A percentile compares a stretch with the other conserved stretches of the same genome.
These are phyloP conservation scores for Scleroderma citrinum DNA, from an alignment of 768 basidiomycete genomes.

Conservation along the genomic window DNA sequence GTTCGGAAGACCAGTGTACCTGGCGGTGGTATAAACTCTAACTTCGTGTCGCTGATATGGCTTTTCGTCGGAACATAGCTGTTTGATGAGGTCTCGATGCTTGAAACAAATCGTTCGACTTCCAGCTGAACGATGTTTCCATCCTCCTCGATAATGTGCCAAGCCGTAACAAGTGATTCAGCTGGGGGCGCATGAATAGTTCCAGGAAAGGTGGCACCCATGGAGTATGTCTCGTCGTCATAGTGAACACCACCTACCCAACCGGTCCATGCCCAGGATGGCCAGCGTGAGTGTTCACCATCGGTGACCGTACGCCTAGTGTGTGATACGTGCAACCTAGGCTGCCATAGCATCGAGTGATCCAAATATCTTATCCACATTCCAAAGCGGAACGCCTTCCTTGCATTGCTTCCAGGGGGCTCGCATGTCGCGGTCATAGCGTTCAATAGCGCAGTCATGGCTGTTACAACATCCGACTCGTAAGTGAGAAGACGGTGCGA, in stretches of 20 bases:
- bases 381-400: conserved; percentile 8
- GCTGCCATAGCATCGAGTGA: conserved; percentile 18
- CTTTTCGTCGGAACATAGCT: conserved; percentile 5
- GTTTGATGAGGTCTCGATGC: neutral
- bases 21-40: conserved; percentile 1
- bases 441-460: conserved; percentile 7
- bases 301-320: conserved; percentile 4
- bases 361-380: conserved; percentile 13
- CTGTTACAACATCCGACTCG: conserved; percentile 11
- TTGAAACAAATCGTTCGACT: conserved; percentile 4
- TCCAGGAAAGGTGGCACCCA: neutral
- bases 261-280: conserved; percentile 23
- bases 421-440: neutral
- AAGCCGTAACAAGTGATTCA: conserved; percentile 14
- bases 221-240: conserved; percentile 2
- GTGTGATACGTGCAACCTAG: conserved; percentile 7
- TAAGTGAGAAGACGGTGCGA: conserved; percentile 8
- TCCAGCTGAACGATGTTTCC: conserved; percentile 7
- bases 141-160: conserved; percentile 13
- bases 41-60: neutral
- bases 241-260: conserved; percentile 17
- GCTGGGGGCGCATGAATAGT: conserved; percentile 4
- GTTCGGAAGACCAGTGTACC: conserved; percentile 24
- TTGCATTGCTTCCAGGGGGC: neutral
- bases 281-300: conserved; percentile 4